Base-by-base conservation (phyloP, 1,139 yeast genomes). In the Debaryomyces sp. region DNA sequence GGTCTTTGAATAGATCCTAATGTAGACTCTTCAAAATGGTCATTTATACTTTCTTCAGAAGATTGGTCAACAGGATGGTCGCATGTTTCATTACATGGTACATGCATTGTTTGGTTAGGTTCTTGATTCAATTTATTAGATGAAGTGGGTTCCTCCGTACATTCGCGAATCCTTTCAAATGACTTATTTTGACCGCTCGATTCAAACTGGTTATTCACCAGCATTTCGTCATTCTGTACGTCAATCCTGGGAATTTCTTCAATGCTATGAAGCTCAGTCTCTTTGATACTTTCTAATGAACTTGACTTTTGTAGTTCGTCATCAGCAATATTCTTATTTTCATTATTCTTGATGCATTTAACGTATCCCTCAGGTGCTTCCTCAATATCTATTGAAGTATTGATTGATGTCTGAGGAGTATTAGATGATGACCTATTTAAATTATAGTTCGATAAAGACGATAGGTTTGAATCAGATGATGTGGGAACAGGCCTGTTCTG, bases 351-450 rank as follows among this genome's bases (percentile, higher is more conserved):
- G 23, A n/a, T 18, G 35, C 10, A 17, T 4, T 23, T 32, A n/a
- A 10, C 37, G 33, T 26, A 32, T 7, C 26, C 26, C 21, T 47
- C 37, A 18, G 34, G 10, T n/a, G 23, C 27, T 22, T 40, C 50
- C 22, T 45, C 50, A 22, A 17, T 41, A 27, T 38, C 46, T 21
- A 22, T 47, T 10, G 55, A 46, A 12, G 54, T 51, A 33, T 62
- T 63, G 21, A 72, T 68, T 2, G 75, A 69, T 1, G 77, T 71
- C 33, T 69, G 70, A 1, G 78, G 77, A 5, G 77, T 72, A 41
- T 68, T 71, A 1, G 73, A 63, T 37, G 62, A 54, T 10, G 69
- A 63, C 32, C 72, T 58, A 48, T 61, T 64, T 41, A 69, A 55
- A 40, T 64, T 65, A 42, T 60, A 61, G 43, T 63, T 66, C 4